Percentiles rank a stretch among this genome's conserved stretches.
phyloP scores from a whole-genome alignment of 2,329 filamentous ascomycete genomes.

The Lasiodiplodia gonubiensis region DNA sequence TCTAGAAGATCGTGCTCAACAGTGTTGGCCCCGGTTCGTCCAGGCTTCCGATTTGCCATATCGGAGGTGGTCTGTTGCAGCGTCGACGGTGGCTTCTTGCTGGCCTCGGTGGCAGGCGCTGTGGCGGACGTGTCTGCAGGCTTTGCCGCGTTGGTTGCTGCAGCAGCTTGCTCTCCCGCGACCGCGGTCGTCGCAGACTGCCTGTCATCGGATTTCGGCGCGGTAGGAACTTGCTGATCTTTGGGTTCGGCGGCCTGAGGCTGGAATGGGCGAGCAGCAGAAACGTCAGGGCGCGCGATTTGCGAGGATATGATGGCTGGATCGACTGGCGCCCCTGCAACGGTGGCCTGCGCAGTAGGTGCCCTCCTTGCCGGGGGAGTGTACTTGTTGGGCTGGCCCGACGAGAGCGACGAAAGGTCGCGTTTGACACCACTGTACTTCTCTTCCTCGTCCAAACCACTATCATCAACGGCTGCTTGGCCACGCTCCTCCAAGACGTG shows the following conservation, averaged over 20 bases:
- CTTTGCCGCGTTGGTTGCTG: constrained; percentile 38
- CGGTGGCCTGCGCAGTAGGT: constrained; percentile 73
- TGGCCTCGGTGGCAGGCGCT: constrained; percentile 32
- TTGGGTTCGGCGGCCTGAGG: constrained; percentile 28
- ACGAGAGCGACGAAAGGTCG: constrained; percentile 69
- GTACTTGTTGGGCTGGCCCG: constrained; percentile 73
- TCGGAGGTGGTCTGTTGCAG: constrained; percentile 23
- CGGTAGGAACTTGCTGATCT: constrained; percentile 35
- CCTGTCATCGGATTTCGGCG: constrained; percentile 25
- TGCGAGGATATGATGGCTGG: constrained; percentile 92
- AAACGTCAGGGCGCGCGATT: constrained; percentile 58
- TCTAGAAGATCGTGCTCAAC: constrained; percentile 66
- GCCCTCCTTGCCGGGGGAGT: constrained; percentile 88
- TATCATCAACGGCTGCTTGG: constrained; percentile 67
- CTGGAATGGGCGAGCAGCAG: constrained; percentile 37
- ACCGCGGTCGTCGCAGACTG: neutral
- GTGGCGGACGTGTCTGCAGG: constrained; percentile 32
- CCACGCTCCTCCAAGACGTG: constrained; percentile 92
- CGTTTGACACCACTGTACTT: constrained; percentile 96
- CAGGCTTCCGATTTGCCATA: constrained; percentile 42
- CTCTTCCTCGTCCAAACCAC: constrained; percentile 84
- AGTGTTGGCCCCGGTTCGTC: constrained; percentile 56
- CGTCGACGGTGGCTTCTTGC: constrained; percentile 13
- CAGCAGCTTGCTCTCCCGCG: neutral
- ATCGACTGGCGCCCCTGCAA: constrained; percentile 79